Evolutionary conservation across 352 stramenopile species (phyloP).

Genomic region (Pythium apleroticum): DNA sequence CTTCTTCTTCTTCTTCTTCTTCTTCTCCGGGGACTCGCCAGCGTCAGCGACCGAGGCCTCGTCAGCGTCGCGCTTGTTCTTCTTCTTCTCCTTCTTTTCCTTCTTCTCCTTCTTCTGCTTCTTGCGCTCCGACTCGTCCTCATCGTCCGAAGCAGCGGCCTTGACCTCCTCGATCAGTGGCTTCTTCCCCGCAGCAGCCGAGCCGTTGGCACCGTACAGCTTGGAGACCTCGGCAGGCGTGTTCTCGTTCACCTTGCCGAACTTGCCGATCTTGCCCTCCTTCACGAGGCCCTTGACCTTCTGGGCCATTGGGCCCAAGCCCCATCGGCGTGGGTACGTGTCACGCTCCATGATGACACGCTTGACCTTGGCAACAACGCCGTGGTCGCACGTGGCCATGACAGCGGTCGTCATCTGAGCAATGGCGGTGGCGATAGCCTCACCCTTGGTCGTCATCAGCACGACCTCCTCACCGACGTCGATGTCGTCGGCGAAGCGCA

Average conservation of each 20-base stretch:
- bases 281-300: conserved; percentile 99
- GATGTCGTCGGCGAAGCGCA: conserved; percentile 99
- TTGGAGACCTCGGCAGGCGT: conserved; percentile 77
- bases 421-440: conserved; percentile 98
- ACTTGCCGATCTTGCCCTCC: conserved; percentile 90
- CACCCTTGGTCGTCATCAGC: conserved; percentile 99
- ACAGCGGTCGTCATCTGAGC: conserved; percentile 99
- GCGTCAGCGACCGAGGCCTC: conserved; percentile 40
- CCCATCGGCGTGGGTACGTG: conserved; percentile 99
- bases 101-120: conserved; percentile 70
- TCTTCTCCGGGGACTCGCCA: conserved; percentile 80
- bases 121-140: conserved; percentile 47
- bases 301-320: conserved; percentile 98
- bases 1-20: conserved; percentile 90
- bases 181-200: conserved; percentile 37
- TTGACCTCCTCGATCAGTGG: conserved; percentile 64
- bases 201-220: conserved; percentile 62
- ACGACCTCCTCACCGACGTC: conserved; percentile 99
- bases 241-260: conserved; percentile 87
- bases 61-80: conserved; percentile 76
- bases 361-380: conserved; percentile 99
- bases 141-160: conserved; percentile 26
- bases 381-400: conserved; percentile 99
- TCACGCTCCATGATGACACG: conserved; percentile 99
- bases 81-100: conserved; percentile 62